phyloP scores from a whole-genome alignment of 202 grass and related monocot species.

The Hordeum pubiflorum region DNA sequence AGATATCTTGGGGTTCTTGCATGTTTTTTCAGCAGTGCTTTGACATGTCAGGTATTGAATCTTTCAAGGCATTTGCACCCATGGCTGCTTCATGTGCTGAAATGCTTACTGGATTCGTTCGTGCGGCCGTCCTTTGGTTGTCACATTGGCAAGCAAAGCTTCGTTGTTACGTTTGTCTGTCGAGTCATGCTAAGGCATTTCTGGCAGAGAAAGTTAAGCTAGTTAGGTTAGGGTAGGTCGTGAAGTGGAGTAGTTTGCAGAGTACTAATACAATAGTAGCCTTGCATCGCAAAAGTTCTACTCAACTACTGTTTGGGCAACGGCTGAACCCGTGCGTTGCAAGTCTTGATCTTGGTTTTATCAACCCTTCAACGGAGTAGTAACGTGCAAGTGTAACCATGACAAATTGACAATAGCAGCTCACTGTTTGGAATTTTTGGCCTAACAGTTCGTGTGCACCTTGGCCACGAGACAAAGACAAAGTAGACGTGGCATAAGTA shows the following conservation, averaged over 20 bases:
- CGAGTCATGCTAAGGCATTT: neutral
- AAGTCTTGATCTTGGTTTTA: constrained; percentile 8
- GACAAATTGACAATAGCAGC: neutral
- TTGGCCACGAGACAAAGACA: neutral
- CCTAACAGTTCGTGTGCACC: neutral
- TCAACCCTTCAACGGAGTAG: neutral
- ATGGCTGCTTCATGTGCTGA: neutral
- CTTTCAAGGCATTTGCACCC: neutral
- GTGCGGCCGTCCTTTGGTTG: neutral
- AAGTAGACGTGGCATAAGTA: neutral
- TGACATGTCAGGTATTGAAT: neutral
- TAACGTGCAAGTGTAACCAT: neutral
- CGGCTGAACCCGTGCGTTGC: neutral
- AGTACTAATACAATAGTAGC: neutral
- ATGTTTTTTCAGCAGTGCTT: neutral
- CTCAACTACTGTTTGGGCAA: neutral
- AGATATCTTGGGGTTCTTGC: neutral
- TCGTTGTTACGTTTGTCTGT: neutral
- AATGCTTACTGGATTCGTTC: neutral
- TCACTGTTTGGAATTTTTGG: neutral
- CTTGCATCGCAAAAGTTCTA: neutral
- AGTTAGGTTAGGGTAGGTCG: neutral
- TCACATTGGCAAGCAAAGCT: neutral
- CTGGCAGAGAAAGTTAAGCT: neutral
- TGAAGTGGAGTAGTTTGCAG: neutral